These are phyloP conservation scores for Pythium insidiosum DNA, from an alignment of 352 stramenopile genomes.

Conservation along the genomic window DNA sequence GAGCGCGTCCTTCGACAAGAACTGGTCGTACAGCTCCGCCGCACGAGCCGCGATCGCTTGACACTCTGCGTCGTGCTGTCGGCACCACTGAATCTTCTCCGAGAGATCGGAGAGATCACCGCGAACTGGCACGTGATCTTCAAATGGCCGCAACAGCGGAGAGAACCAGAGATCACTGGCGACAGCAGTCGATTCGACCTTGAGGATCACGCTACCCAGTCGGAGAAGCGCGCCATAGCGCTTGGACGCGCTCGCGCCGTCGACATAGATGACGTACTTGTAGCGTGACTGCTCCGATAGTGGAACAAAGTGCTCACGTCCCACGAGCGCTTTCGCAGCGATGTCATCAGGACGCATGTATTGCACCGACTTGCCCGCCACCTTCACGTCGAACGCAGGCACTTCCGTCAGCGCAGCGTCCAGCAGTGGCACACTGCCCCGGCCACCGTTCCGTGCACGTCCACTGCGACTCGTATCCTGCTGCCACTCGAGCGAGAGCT, in stretches of 20 bases:
- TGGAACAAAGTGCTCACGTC: slow-evolving; percentile 92
- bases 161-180: slow-evolving; percentile 98
- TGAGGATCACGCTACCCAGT: slow-evolving; percentile 96
- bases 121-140: slow-evolving; percentile 97
- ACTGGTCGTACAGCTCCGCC: slow-evolving; percentile 91
- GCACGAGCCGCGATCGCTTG: slow-evolving; percentile 92
- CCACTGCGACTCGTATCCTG: slow-evolving; percentile 67
- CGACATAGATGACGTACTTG: slow-evolving; percentile 97
- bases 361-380: slow-evolving; percentile 90
- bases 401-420: slow-evolving; percentile 95
- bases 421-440: slow-evolving; percentile 84
- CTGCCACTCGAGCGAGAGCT: slow-evolving; percentile 93
- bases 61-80: slow-evolving; percentile 96
- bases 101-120: slow-evolving; percentile 95
- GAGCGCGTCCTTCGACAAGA: slow-evolving; percentile 86
- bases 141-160: slow-evolving; percentile 92
- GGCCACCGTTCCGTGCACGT: slow-evolving; percentile 86
- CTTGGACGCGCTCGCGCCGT: slow-evolving; percentile 96
- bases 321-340: slow-evolving; percentile 81
- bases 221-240: slow-evolving; percentile 99
- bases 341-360: slow-evolving; percentile 80
- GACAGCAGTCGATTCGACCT: slow-evolving; percentile 89
- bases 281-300: slow-evolving; percentile 98
- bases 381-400: slow-evolving; percentile 97
- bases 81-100: slow-evolving; percentile 98